phyloP scores from a whole-genome alignment of 139 green algal genomes.

The Bryopsis sp. region DNA sequence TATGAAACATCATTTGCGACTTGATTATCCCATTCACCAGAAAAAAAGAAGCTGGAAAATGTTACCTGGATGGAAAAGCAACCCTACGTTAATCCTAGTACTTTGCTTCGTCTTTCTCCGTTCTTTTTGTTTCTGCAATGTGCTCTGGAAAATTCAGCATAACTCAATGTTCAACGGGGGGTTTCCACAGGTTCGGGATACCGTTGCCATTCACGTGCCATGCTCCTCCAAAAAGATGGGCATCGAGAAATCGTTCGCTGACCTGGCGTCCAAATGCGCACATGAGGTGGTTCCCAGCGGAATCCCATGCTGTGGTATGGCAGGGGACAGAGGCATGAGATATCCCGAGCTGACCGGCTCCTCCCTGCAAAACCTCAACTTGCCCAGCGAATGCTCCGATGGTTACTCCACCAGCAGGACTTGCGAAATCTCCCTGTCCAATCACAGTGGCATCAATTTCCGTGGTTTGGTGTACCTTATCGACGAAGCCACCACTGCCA shows the following conservation, averaged over 20 bases:
- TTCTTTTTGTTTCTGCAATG: no score
- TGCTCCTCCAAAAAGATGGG: slow-evolving; percentile 98
- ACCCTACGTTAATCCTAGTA: no score
- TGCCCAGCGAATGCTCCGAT: slow-evolving; percentile 64
- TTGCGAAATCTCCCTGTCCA: slow-evolving; percentile 88
- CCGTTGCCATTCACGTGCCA: slow-evolving; percentile 86
- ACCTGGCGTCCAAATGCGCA: slow-evolving; percentile 75
- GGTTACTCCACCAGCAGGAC: slow-evolving; percentile 89
- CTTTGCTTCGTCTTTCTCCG: no score
- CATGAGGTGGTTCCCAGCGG: slow-evolving; percentile 63
- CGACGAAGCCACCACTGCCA: slow-evolving; percentile 79
- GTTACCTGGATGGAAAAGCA: no score
- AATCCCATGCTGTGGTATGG: slow-evolving; percentile 95
- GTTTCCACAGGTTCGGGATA: slow-evolving; percentile 53
- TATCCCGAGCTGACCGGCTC: slow-evolving; percentile 83
- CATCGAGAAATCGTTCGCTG: slow-evolving; percentile 76
- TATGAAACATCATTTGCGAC: no score
- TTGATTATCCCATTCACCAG: no score
- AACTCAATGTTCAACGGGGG: no score
- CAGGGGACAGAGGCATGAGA: slow-evolving; percentile 88
- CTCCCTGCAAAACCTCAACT: slow-evolving; percentile 70
- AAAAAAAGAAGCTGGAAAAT: no score
- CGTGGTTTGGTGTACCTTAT: slow-evolving; percentile 84
- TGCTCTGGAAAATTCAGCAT: no score
- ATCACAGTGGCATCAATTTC: slow-evolving; percentile 89